Base-by-base conservation (phyloP, 2,329 filamentous ascomycete genomes). In the Hypoxylon sp. region DNA sequence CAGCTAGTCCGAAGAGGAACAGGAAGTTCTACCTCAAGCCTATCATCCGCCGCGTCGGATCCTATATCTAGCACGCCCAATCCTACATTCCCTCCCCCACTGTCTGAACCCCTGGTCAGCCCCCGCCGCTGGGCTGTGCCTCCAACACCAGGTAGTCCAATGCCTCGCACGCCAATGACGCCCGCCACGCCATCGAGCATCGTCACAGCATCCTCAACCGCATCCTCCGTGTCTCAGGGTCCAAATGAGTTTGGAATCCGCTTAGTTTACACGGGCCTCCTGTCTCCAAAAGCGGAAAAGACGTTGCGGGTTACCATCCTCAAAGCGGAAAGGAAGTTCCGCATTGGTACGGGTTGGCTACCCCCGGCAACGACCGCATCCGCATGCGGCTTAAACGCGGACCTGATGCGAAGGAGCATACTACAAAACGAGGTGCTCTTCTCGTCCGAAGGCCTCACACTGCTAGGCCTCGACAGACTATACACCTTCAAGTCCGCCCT, bases 401-500 rank as follows among this genome's bases (percentile, higher is more conserved):
- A 85, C 52, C 79, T 91, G 14, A 80, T 89, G 49, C 80, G 82
- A 56, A 82, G 83, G 60, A 89, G 87, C 26, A 78, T 88, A 24
- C 72, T 78, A 40, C 89, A 91, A 70, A 87, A 89, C 72, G 85
- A 89, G 61, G 76, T 87, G 22, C 80, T 91, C 55, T 90, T 89
- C 79, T 83, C 83, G 1, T 83, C 85, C 1, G 84, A 86, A 24
- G 86, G 87, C 16, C 80, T 91, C 9, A 88, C 83, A 0, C 78
- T 91, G 6, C 74, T 89, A 12, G 82, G 86, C 0, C 81, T 90
- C 9, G 88, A 91, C 75, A 82, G 86, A 51, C 76, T 89, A 46
- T 91, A 89, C 77, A 87, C 85, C 42, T 87, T 91, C 78, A 89
- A 89, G 74, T 81, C 82, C 48, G 85, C 87, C 0, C 80, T 91